Conservation (phyloP, 768 basidiomycete species). For the Phylloporus rhodoxanthus region DNA sequence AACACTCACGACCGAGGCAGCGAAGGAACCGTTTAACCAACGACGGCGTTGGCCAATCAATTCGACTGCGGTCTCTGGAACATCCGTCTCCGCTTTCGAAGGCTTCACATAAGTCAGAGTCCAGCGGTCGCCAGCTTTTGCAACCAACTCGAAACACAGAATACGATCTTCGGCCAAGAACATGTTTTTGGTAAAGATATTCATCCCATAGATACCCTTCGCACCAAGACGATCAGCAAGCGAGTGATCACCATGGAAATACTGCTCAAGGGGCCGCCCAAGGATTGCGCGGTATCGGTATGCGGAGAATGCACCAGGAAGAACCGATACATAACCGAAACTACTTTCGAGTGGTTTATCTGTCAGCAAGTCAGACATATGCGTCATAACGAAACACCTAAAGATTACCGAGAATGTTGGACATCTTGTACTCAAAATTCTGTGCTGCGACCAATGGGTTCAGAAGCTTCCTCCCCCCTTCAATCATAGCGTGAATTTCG, state of each 20-base stretch:
- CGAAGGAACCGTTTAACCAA: constrained; percentile 96
- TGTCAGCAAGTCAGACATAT: constrained; percentile 22
- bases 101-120: constrained; percentile 89
- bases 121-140: constrained; percentile 84
- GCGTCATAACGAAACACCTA: not conserved
- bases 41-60: constrained; percentile 93
- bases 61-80: constrained; percentile 89
- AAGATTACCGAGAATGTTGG: constrained; percentile 76
- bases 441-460: constrained; percentile 93
- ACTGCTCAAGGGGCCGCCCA: constrained; percentile 79
- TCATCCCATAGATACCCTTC: constrained; percentile 95
- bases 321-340: constrained; percentile 92
- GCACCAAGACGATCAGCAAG: constrained; percentile 86
- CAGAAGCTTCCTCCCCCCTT: constrained; percentile 84
- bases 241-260: constrained; percentile 84
- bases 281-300: constrained; percentile 92
- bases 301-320: constrained; percentile 95
- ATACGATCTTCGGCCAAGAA: constrained; percentile 93
- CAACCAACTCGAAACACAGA: constrained; percentile 93
- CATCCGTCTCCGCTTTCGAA: constrained; percentile 93
- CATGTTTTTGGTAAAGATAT: constrained; percentile 95
- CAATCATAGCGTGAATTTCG: constrained; percentile 95
- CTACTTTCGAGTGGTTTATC: constrained; percentile 94
- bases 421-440: constrained; percentile 99
- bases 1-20: constrained; percentile 74